A percentile compares a stretch with the other conserved stretches of the same genome.
phyloP scores from a whole-genome alignment of 495 filamentous ascomycete species.

The Hypoxylon subgilvum region DNA sequence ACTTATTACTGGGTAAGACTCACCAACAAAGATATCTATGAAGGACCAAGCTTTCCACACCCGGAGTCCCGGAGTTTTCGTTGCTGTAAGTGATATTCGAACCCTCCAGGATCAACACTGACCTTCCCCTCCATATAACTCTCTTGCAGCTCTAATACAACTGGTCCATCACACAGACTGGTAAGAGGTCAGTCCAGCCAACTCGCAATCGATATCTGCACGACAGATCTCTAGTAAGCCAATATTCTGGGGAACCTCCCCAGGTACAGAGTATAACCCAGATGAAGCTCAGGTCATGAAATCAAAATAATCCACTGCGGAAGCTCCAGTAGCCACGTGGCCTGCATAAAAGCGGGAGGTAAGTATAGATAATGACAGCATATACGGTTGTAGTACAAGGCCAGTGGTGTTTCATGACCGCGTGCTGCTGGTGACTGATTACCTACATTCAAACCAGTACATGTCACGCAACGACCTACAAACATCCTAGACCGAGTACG shows the following conservation, averaged over 20 bases:
- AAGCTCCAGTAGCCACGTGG: constrained; percentile 25
- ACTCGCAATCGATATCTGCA: neutral
- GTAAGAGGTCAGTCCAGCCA: neutral
- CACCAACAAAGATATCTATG: too few species aligned
- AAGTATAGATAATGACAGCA: constrained; percentile 9
- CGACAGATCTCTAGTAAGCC: constrained; percentile 1
- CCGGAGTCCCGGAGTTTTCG: neutral
- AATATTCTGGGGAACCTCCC: constrained; percentile 7
- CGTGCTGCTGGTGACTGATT: constrained; percentile 24
- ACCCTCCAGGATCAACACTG: neutral
- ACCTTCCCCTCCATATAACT: neutral
- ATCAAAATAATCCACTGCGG: neutral
- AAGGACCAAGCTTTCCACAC: too few species aligned
- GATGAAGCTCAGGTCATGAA: constrained; percentile 3
- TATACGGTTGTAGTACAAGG: constrained; percentile 12
- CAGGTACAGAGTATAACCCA: too few species aligned
- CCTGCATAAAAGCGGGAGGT: constrained; percentile 18
- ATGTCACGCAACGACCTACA: constrained; percentile 5
- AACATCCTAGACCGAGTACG: too few species aligned
- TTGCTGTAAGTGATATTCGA: neutral
- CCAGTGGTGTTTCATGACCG: constrained; percentile 21
- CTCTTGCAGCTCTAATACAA: too few species aligned
- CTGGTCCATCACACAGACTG: neutral
- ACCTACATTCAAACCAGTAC: constrained; percentile 33
- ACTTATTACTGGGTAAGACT: too few species aligned